These are phyloP conservation scores for Ziziphus jujuba DNA, from an alignment of 306 rosid genomes.

Conservation along the genomic window DNA sequence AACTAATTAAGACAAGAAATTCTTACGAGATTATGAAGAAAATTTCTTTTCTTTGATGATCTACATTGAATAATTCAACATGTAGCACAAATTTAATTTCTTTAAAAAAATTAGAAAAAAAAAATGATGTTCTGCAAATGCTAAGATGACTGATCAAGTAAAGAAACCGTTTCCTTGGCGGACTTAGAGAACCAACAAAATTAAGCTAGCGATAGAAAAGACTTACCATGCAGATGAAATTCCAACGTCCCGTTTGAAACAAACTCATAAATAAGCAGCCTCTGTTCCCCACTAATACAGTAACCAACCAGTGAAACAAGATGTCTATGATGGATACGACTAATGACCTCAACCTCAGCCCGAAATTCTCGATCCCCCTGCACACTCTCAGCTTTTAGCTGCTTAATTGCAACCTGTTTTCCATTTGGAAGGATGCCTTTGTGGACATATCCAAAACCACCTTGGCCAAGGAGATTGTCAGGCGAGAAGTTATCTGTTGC, in stretches of 20 bases:
- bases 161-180: background rate
- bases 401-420: slow-evolving; percentile 63
- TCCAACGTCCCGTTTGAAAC: slow-evolving; percentile 49
- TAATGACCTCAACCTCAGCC: slow-evolving; percentile 67
- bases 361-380: slow-evolving; percentile 73
- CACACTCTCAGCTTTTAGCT: slow-evolving; percentile 52
- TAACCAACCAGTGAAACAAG: slow-evolving; percentile 68
- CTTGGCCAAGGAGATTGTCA: slow-evolving; percentile 62
- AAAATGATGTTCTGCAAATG: background rate
- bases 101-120: too few species aligned
- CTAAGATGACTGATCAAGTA: background rate
- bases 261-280: slow-evolving; percentile 66
- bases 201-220: too few species aligned
- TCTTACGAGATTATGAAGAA: too few species aligned
- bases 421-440: slow-evolving; percentile 68
- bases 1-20: too few species aligned
- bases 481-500: slow-evolving; percentile 56
- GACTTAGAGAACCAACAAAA: too few species aligned
- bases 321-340: slow-evolving; percentile 66
- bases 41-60: background rate
- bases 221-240: slow-evolving; percentile 63
- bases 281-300: slow-evolving; percentile 46
- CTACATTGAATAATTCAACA: background rate
- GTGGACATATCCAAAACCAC: slow-evolving; percentile 69
- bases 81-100: too few species aligned